phyloP scores from a whole-genome alignment of 352 stramenopile species.

The Thalassiosira mediterranea region DNA sequence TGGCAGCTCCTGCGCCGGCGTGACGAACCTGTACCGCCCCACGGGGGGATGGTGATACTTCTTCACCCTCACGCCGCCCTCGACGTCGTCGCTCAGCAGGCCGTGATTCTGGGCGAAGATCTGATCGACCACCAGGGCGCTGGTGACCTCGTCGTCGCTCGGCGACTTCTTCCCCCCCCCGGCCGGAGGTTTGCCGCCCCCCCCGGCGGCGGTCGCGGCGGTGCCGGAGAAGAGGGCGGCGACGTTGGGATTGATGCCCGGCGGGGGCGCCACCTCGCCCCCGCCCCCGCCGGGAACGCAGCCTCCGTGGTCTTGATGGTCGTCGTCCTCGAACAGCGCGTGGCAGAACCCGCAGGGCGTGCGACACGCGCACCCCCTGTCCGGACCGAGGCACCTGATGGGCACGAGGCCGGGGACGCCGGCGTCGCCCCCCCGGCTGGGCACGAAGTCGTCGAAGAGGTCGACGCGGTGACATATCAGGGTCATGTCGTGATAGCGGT shows the following conservation, averaged over 20 bases:
- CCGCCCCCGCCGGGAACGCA: not conserved
- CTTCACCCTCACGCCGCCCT: constrained; percentile 24
- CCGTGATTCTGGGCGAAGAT: constrained; percentile 54
- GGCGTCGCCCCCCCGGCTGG: not conserved
- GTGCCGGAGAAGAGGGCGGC: constrained; percentile 28
- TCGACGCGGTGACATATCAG: constrained; percentile 51
- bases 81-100: constrained; percentile 13
- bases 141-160: constrained; percentile 7
- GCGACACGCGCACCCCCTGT: constrained; percentile 35
- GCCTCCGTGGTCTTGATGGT: not conserved
- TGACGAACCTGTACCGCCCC: constrained; percentile 31
- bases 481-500: constrained; percentile 33
- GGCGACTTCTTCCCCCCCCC: not conserved
- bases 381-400: constrained; percentile 23
- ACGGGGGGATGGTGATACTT: constrained; percentile 43
- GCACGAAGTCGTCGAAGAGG: constrained; percentile 52
- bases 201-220: not conserved
- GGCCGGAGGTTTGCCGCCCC: not conserved
- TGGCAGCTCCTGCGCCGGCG: constrained; percentile 31
- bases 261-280: not conserved
- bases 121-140: constrained; percentile 24
- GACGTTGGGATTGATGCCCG: constrained; percentile 21
- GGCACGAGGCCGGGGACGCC: constrained; percentile 6
- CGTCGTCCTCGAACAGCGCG: constrained; percentile 24
- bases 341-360: constrained; percentile 45